Percentiles rank a stretch among this genome's conserved stretches.
Conservation (phyloP, 1,284 basidiomycete genomes). For the Mrakiaceae sp. region DNA sequence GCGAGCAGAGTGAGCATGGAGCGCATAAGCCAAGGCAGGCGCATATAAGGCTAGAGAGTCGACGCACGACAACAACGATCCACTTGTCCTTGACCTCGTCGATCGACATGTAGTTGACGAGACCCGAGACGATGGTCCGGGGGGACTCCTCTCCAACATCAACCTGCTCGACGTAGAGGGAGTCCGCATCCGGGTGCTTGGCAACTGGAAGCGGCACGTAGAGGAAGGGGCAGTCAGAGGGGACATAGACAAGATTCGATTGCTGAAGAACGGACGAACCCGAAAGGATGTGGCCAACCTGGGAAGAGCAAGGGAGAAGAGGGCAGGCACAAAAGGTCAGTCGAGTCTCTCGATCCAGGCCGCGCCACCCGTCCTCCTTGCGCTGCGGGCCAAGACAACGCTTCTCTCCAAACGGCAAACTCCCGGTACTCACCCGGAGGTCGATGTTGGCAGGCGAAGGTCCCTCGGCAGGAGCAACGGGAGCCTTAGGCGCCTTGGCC, state of each 20-base stretch:
- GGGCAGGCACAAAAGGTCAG: not conserved
- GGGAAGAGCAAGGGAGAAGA: not conserved
- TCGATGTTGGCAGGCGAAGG: conserved; percentile 90
- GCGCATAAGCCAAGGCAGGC: not conserved
- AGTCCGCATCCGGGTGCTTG: conserved; percentile 89
- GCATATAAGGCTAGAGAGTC: too few relatives aligned
- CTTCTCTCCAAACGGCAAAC: too few relatives aligned
- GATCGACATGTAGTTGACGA: conserved; percentile 88
- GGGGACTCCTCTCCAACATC: conserved; percentile 83
- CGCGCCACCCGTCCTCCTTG: too few relatives aligned
- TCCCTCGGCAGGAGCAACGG: conserved; percentile 52
- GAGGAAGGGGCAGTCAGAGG: conserved; percentile 4
- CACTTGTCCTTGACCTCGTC: conserved; percentile 79
- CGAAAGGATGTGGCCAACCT: conserved; percentile 65
- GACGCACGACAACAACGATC: conserved; percentile 69
- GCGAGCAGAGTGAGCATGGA: not conserved
- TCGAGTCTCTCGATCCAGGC: not conserved
- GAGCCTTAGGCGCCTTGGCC: conserved; percentile 25
- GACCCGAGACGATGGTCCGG: conserved; percentile 83
- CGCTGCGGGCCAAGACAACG: not conserved
- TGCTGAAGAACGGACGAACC: conserved; percentile 41
- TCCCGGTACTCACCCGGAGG: conserved; percentile 48
- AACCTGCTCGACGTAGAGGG: conserved; percentile 89
- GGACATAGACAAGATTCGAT: not conserved
- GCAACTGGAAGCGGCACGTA: conserved; percentile 47